Conservation (phyloP, 2,329 filamentous ascomycete species). For the Lachnellula occidentalis region DNA sequence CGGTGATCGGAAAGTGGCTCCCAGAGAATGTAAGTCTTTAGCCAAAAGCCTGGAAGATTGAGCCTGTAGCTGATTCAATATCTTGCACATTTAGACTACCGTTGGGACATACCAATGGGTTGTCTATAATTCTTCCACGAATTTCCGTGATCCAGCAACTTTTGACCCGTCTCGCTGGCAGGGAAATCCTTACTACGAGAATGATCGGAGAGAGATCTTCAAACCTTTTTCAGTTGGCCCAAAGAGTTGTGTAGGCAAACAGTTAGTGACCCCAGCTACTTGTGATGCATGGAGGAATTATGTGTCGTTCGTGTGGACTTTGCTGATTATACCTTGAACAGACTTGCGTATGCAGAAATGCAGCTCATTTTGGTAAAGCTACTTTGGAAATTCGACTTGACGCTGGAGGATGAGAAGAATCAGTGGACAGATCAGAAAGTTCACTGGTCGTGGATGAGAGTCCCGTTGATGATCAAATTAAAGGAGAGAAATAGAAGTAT, state of each 20-base stretch:
- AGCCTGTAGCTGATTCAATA: too few relatives aligned
- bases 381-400: conserved; percentile 19
- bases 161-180: conserved; percentile 30
- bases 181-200: conserved; percentile 3
- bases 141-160: conserved; percentile 24
- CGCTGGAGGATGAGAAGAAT: conserved; percentile 1
- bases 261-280: not conserved
- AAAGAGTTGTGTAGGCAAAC: conserved; percentile 16
- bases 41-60: not conserved
- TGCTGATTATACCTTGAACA: too few relatives aligned
- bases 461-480: too few relatives aligned
- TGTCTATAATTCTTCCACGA: not conserved
- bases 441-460: too few relatives aligned
- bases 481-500: too few relatives aligned
- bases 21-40: conserved; percentile 9
- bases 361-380: conserved; percentile 15
- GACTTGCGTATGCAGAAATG: conserved; percentile 18
- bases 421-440: too few relatives aligned
- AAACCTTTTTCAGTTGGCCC: conserved; percentile 17
- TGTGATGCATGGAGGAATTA: too few relatives aligned
- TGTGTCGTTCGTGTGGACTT: too few relatives aligned
- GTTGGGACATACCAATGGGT: conserved; percentile 3
- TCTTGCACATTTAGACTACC: not conserved
- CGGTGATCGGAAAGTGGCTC: conserved; percentile 11
- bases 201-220: conserved; percentile 34